phyloP scores from a whole-genome alignment of 2,329 filamentous ascomycete genomes.

The Didymella sp. region DNA sequence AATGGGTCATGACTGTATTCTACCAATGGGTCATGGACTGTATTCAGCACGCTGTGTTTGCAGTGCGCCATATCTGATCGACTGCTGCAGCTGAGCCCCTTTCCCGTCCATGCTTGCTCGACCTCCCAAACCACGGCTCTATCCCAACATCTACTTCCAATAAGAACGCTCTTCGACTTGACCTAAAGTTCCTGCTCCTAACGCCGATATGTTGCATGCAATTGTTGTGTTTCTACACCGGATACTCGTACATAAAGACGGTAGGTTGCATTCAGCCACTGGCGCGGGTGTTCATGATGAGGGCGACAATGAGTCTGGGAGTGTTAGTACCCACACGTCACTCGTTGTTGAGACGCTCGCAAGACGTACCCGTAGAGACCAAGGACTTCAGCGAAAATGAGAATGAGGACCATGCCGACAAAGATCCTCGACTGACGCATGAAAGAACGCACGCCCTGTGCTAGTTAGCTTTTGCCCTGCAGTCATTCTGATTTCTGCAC shows the following conservation, averaged over 20 bases:
- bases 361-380: constrained; percentile 87
- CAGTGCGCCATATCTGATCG: background rate
- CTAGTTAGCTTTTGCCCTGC: constrained; percentile 24
- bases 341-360: background rate
- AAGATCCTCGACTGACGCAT: constrained; percentile 97
- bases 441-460: constrained; percentile 81
- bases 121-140: background rate
- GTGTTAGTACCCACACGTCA: constrained; percentile 19
- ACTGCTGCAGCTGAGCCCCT: background rate
- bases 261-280: constrained; percentile 56
- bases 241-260: constrained; percentile 40
- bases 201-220: constrained; percentile 21
- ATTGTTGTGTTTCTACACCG: constrained; percentile 27
- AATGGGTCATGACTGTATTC: background rate
- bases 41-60: background rate
- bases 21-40: background rate
- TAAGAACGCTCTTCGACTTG: background rate
- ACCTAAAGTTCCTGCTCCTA: constrained; percentile 6
- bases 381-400: constrained; percentile 97
- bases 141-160: background rate
- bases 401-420: constrained; percentile 96
- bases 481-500: constrained; percentile 31
- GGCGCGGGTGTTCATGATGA: constrained; percentile 90
- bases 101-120: background rate
- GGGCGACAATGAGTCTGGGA: constrained; percentile 82